Conservation (phyloP, 2,329 filamentous ascomycete genomes). For the Fusarium sp. region DNA sequence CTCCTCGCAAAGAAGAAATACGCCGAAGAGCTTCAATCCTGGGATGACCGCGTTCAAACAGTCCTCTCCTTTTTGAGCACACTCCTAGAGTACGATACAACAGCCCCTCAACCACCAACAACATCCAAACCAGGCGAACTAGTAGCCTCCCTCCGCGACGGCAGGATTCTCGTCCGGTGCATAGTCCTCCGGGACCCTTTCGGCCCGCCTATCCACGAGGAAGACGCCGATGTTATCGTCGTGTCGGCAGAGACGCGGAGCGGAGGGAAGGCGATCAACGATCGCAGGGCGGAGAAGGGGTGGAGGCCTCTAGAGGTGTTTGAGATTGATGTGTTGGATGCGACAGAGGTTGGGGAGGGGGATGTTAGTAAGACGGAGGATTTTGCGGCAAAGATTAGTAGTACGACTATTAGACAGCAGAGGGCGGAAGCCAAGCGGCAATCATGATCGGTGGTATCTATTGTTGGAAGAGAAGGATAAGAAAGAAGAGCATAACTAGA, state of each 20-base stretch:
- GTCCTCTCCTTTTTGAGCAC: conserved; percentile 80
- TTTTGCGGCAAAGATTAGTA: conserved; percentile 90
- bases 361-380: conserved; percentile 61
- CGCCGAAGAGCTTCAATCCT: conserved; percentile 82
- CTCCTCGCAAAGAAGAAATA: conserved; percentile 91
- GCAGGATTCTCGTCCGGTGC: conserved; percentile 76
- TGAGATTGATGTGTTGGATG: conserved; percentile 89
- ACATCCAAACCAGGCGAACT: conserved; percentile 45
- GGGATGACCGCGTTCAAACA: conserved; percentile 77
- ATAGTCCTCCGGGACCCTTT: conserved; percentile 89
- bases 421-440: conserved; percentile 51
- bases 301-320: conserved; percentile 84
- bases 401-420: conserved; percentile 80
- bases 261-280: conserved; percentile 88
- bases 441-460: neutral
- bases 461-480: neutral
- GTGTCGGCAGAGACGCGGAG: conserved; percentile 89
- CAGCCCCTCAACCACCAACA: conserved; percentile 20
- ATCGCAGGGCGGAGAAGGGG: conserved; percentile 79
- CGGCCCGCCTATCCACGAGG: conserved; percentile 89
- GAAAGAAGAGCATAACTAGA: neutral
- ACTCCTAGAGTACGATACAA: conserved; percentile 62
- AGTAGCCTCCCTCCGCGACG: conserved; percentile 67
- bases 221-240: conserved; percentile 82
- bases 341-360: conserved; percentile 53